Conservation (phyloP, 2,329 filamentous ascomycete species). For the Trematosphaeria pertusa region DNA sequence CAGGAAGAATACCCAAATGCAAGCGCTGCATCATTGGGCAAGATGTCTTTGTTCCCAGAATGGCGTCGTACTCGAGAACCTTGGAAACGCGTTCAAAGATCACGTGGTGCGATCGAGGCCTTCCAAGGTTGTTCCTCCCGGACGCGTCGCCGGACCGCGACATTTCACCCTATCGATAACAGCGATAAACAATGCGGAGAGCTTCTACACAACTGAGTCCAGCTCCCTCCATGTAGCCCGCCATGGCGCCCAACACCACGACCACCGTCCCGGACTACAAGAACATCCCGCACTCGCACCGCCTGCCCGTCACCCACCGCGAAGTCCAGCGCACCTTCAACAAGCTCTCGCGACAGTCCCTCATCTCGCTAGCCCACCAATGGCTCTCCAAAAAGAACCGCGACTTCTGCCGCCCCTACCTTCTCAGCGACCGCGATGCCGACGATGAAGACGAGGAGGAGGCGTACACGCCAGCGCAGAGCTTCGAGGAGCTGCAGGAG, state of each 20-base stretch:
- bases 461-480: constrained; percentile 71
- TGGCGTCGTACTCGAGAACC: too few species aligned
- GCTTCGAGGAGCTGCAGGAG: constrained; percentile 70
- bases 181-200: too few species aligned
- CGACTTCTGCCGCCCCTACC: constrained; percentile 65
- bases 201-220: too few species aligned
- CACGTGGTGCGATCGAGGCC: too few species aligned
- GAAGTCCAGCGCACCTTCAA: constrained; percentile 71
- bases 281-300: constrained; percentile 73
- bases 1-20: too few species aligned
- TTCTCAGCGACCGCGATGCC: constrained; percentile 52
- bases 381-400: constrained; percentile 77
- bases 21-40: too few species aligned
- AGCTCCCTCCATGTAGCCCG: constrained; percentile 39
- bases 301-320: constrained; percentile 69
- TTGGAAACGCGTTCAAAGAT: too few species aligned
- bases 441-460: constrained; percentile 64
- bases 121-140: too few species aligned
- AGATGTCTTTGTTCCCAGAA: too few species aligned
- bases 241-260: constrained; percentile 35
- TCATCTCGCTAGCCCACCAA: constrained; percentile 74
- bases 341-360: constrained; percentile 73
- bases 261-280: constrained; percentile 74
- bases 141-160: too few species aligned
- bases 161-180: too few species aligned